Evolutionary conservation across 2,329 filamentous ascomycete species (phyloP), one percentile per base, ranked within the genome.

Genomic region (Diaporthe sp.): DNA sequence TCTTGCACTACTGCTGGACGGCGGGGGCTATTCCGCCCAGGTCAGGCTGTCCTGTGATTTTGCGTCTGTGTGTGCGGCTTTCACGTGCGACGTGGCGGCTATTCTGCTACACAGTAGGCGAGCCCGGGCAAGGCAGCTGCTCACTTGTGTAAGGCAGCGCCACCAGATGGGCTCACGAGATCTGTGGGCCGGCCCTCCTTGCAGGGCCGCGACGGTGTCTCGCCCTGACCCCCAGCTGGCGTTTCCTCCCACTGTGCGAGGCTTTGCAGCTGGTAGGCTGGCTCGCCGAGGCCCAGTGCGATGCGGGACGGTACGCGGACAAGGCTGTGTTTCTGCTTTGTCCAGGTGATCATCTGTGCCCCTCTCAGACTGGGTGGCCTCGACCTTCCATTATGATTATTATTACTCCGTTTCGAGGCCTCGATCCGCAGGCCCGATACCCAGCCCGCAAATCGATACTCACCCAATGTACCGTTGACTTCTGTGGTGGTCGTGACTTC

Each of bases 11-110:
- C 59, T 63, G 59, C 59, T 50, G 61, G 19, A 17, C 61, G 61
- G 61, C 61, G 44, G 61, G 25, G 30, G 19, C 27, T 10, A n/a
- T 66, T 35, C 22, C 61, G 42, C 5, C 39, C 27, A 10, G 30
- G 61, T 19, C 32, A 35, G 53, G 37, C 56, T 3, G 2, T 9
- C 13, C 8, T 19, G 3, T 39, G 2, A n/a, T 25, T 25, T n/a
- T 25, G 47, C 22, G 7, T n/a, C n/a, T 17, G 30, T 17, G 10
- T 8, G 44, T 51, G 61, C 42, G 22, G 58, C 32, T 66, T 39
- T 66, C 44, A 66, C 63, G 44, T 66, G 63, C 63, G 63, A 51
- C 44, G 32, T 51, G 63, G 63, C 63, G 63, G 44, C 63, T 66
- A 51, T 25, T 13, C 27, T 50, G 44, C 44, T 13, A n/a, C 22